phyloP scores from a whole-genome alignment of 176 grass and related monocot genomes.

The Raddia distichophylla region DNA sequence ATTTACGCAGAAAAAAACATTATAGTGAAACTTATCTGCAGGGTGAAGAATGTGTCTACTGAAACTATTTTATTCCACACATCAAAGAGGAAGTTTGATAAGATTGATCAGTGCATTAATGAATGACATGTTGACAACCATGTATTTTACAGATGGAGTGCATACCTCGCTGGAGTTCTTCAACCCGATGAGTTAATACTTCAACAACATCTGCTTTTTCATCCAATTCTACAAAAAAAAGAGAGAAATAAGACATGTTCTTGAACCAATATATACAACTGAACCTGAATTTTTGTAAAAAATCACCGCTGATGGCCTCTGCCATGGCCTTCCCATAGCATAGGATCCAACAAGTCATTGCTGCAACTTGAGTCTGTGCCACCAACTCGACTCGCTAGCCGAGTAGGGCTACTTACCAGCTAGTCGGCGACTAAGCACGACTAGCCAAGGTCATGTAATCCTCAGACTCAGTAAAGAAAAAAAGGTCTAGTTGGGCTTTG shows the following conservation, averaged over 20 bases:
- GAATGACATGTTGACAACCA: not conserved
- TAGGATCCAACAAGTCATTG: too few species aligned
- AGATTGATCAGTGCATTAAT: conserved; percentile 1
- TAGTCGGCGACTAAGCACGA: too few species aligned
- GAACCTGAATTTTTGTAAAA: conserved; percentile 21
- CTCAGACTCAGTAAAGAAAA: too few species aligned
- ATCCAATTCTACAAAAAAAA: conserved; percentile 55
- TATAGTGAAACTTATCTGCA: conserved; percentile 26
- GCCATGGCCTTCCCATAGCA: too few species aligned
- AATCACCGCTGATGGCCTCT: not conserved
- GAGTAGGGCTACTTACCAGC: too few species aligned
- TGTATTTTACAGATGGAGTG: conserved; percentile 21
- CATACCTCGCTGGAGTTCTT: conserved; percentile 81
- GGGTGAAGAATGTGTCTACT: not conserved
- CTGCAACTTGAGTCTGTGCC: too few species aligned
- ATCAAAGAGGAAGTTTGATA: conserved; percentile 5
- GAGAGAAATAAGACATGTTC: conserved; percentile 24
- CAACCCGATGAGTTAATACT: conserved; percentile 55
- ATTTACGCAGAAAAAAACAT: not conserved
- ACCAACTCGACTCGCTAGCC: too few species aligned
- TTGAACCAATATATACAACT: conserved; percentile 23
- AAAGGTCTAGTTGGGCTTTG: too few species aligned
- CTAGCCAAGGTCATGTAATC: too few species aligned
- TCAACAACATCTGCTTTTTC: conserved; percentile 51
- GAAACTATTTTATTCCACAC: conserved; percentile 8